phyloP scores from a whole-genome alignment of 2,329 filamentous ascomycete species.

The Curvularia hawaiiensis region DNA sequence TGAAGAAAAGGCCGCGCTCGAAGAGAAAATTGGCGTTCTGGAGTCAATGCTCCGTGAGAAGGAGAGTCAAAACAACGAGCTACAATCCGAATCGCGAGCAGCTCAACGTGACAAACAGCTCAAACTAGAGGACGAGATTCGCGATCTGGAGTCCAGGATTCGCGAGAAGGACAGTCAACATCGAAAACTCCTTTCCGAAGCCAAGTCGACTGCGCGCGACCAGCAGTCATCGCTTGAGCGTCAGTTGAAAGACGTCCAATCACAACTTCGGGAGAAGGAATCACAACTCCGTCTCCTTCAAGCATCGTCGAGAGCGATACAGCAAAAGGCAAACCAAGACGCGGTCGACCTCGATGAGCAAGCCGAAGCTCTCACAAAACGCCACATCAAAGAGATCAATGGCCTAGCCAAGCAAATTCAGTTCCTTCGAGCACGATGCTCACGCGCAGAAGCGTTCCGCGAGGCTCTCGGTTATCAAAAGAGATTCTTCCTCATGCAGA shows the following conservation, averaged over 20 bases:
- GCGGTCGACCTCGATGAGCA: conserved; percentile 48
- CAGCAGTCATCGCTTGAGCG: conserved; percentile 40
- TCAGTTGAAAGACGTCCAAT: conserved; percentile 55
- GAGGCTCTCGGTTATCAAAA: conserved; percentile 85
- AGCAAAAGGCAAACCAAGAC: conserved; percentile 38
- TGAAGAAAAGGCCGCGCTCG: conserved; percentile 61
- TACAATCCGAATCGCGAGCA: conserved; percentile 52
- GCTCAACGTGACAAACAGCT: conserved; percentile 61
- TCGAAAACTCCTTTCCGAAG: conserved; percentile 34
- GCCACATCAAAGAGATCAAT: conserved; percentile 75
- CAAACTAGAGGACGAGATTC: conserved; percentile 57
- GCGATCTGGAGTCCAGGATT: conserved; percentile 30
- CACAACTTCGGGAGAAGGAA: conserved; percentile 34
- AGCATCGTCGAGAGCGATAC: conserved; percentile 35
- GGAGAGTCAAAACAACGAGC: conserved; percentile 27
- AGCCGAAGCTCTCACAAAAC: conserved; percentile 68
- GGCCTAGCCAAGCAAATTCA: conserved; percentile 89
- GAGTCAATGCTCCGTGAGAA: conserved; percentile 48
- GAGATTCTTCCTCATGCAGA: conserved; percentile 76
- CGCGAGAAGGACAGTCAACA: conserved; percentile 40
- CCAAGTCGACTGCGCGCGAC: conserved; percentile 51
- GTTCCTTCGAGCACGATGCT: conserved; percentile 82
- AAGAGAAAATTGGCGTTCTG: conserved; percentile 59
- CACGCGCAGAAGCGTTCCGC: conserved; percentile 80
- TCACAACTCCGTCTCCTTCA: conserved; percentile 33